Evolutionary conservation across 2,329 filamentous ascomycete species (phyloP), one percentile per base, ranked within the genome.

Genomic region (Colletotrichum neosansevieriae): DNA sequence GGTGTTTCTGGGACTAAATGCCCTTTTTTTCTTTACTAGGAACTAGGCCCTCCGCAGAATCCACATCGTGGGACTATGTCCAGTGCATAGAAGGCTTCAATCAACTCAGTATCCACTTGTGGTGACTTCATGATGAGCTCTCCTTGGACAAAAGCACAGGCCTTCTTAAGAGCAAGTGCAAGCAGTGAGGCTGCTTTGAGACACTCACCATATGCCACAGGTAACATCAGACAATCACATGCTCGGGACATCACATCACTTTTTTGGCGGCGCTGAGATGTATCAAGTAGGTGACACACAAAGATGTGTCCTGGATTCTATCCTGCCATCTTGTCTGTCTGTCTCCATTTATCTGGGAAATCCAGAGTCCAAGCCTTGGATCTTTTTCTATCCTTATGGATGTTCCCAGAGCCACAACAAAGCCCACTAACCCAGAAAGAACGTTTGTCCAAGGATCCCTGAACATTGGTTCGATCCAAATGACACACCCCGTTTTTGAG

Each of bases 341-440:
- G 54, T 29, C 38, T 47, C 34, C 32, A 32, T 65, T 47, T 65
- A 59, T 15, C 56, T 49, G 34, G 49, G 61, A 65, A 68, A 60
- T 42, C 61, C 65, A 68, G 65, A 58, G 49, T 56, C 65, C 65
- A 60, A 68, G 49, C 49, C 61, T 17, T 17, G 24, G 12, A 21
- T 54, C 24, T 54, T 34, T 17, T 15, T 44, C 62, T 68, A 68
- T 68, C 49, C 40, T 56, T 11, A 34, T 24, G 34, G 19, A 53
- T 17, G 15, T 61, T 54, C 54, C 61, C 54, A 68, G 59, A 50
- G 29, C 32, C 40, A 34, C n/a, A 36, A 40, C 38, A 56, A 63
- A 40, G 51, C 36, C 32, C 49, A 24, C 21, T 57, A 67, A 58
- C 58, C 61, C 24, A 38, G 36, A 42, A 67, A 57, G 58, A 62